Evolutionary conservation across 108 stramenopile species (phyloP), one percentile per base, ranked within the genome.

Genomic region (Discostella stelligeroides): DNA sequence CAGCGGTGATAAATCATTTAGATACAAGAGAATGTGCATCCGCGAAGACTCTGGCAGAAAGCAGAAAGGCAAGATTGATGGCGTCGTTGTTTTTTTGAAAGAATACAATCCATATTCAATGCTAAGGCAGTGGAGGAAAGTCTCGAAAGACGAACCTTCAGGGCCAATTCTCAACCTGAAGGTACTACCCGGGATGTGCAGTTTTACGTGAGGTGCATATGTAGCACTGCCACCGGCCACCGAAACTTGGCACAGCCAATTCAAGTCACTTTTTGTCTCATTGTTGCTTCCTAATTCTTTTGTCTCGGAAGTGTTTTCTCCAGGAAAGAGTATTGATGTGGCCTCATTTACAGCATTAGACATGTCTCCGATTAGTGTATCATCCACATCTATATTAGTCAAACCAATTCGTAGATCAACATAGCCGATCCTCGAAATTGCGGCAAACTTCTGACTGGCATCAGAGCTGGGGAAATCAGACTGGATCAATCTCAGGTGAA

Each of bases 1-100:
- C 38, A 92, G 50, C 0, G 87, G 78, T 20, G 66, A 57, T 41
- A 90, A 63, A 57, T 92, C 88, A 30, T 83, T 57, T 6, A 92
- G 50, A 57, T 76, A 92, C n/a, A 90, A 57, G 7, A 92, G 66
- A 42, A 92, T 81, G 25, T 84, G 82, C 75, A 89, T 82, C 20
- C 88, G 64, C 39, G 87, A 66, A 50, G 66, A 80, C 67, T 92
- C 91, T 12, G 91, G 87, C 7, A 92, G 70, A 3, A 38, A 30
- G 24, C 85, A 83, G 0, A 92, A 39, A 18, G 78, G 70, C 39
- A 42, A 37, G 46, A 92, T 64, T 15, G 86, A 76, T 24, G 82
- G 53, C 13, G 60, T 62, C 8, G 62, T 58, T 20, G 68, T 27
- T 55, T 20, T 41, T 25, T 72, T 39, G 10, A 66, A 48, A 1